Base-by-base conservation (phyloP, 768 basidiomycete genomes). In the Mrakia blollopis region DNA sequence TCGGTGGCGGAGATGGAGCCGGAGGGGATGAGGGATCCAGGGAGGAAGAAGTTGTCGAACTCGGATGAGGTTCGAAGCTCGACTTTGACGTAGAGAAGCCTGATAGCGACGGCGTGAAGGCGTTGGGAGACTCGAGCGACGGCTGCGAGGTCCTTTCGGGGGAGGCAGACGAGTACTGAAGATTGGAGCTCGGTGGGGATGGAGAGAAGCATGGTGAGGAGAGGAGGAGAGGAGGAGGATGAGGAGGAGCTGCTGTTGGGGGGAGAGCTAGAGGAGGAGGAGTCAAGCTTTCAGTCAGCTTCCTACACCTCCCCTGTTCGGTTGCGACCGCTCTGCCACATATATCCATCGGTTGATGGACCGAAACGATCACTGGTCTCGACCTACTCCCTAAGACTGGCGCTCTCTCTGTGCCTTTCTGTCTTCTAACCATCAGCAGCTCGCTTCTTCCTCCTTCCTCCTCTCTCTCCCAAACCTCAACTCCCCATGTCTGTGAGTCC, bases 91-190 rank as follows among this genome's bases (percentile, higher is more conserved):
- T 63, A 32, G 30, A 63, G 62, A 18, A 63, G 18, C 11, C 37
- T 63, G 62, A 63, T 23, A 10, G 62, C 62, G 18, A 63, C 62
- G 28, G 30, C 62, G 32, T 63, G 62, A 32, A 63, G 18, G 30
- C 37, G 62, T 16, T 37, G 62, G 30, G 62, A 63, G 62, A 63
- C 32, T 32, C 62, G 62, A 21, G 30, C 62, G 62, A 63, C 62
- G 28, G 62, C 30, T 21, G 62, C 62, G 30, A 63, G 62, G 35
- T 63, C 62, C 30, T 37, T 8, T 23, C 32, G 62, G 37, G 62
- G 62, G 21, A 63, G 30, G 62, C 3, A 37, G 62, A 32, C 14
- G 32, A 63, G 62, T 14, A 63, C 21, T 1, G 16, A 32, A 32
- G 30, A 8, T 30, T 63, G 62, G 14, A 63, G n/a, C 62, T 63